Evolutionary conservation across 2,329 filamentous ascomycete species (phyloP).

Genomic region (Colletotrichum lentis): DNA sequence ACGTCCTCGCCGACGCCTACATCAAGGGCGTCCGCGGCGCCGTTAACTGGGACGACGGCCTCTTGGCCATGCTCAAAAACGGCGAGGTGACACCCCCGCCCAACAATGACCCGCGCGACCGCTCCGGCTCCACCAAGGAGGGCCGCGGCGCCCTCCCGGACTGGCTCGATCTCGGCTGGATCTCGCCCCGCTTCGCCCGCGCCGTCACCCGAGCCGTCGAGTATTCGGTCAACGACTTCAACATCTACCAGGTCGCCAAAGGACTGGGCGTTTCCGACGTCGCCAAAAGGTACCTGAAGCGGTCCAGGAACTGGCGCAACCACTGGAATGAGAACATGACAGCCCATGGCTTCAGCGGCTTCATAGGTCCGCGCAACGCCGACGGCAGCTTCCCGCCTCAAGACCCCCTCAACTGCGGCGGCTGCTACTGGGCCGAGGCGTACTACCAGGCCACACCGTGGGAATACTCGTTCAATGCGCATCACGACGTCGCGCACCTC

Average conservation of each 20-base stretch:
- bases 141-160: constrained; percentile 74
- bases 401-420: constrained; percentile 66
- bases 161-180: constrained; percentile 71
- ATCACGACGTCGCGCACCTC: constrained; percentile 68
- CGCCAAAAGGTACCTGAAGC: constrained; percentile 65
- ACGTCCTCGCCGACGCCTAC: constrained; percentile 75
- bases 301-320: constrained; percentile 74
- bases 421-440: constrained; percentile 71
- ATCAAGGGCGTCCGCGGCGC: constrained; percentile 71
- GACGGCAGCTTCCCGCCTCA: constrained; percentile 60
- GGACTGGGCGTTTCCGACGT: constrained; percentile 62
- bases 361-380: constrained; percentile 67
- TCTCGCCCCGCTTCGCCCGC: constrained; percentile 68
- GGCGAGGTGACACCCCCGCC: constrained; percentile 70
- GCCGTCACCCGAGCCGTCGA: constrained; percentile 72
- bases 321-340: constrained; percentile 71
- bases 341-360: constrained; percentile 69
- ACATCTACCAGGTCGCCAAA: constrained; percentile 68
- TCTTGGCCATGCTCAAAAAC: constrained; percentile 70
- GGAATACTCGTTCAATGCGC: constrained; percentile 74
- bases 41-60: constrained; percentile 71
- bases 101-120: constrained; percentile 65
- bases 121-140: constrained; percentile 70
- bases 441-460: constrained; percentile 68
- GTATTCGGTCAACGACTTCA: constrained; percentile 75